Conservation (phyloP, 73 alveolate genomes). For the Paramecium biaurelia region DNA sequence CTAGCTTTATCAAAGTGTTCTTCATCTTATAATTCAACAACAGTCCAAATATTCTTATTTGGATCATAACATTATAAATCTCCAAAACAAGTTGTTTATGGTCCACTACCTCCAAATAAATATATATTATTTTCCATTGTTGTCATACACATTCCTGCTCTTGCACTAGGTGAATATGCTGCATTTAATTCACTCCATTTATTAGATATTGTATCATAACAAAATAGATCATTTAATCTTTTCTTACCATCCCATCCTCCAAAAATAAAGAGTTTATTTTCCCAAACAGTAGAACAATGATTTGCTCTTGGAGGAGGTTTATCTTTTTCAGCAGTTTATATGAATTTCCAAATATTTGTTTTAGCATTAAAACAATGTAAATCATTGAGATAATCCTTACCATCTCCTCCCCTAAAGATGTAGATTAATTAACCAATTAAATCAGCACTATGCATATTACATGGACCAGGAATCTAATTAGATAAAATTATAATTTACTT, state of each 20-base stretch:
- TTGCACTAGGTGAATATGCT: conserved; percentile 78
- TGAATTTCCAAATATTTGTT: conserved; percentile 69
- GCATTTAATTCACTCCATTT: conserved; percentile 72
- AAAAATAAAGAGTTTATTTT: conserved; percentile 74
- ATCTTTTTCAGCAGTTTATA: conserved; percentile 63
- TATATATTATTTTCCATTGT: conserved; percentile 73
- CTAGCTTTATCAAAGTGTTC: conserved; percentile 77
- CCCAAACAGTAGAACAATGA: conserved; percentile 78
- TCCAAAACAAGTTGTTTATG: conserved; percentile 81
- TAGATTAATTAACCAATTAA: conserved; percentile 73
- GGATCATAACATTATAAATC: conserved; percentile 83
- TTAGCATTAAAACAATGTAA: conserved; percentile 75
- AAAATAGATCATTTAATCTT: conserved; percentile 79
- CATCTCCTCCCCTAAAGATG: conserved; percentile 95
- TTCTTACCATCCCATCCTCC: conserved; percentile 95
- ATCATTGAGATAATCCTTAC: conserved; percentile 87
- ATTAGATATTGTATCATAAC: conserved; percentile 58
- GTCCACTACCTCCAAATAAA: conserved; percentile 93
- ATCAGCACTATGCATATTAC: conserved; percentile 94
- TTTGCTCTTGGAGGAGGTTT: conserved; percentile 92
- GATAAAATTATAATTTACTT: neutral
- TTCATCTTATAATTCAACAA: conserved; percentile 60
- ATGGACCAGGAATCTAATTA: conserved; percentile 76
- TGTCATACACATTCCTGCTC: conserved; percentile 92
- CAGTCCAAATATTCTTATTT: conserved; percentile 61